A percentile compares a stretch with the other conserved stretches of the same genome.
These are phyloP conservation scores for Saccharomycopsis schoenii DNA, from an alignment of 805 yeast genomes.

Conservation along the genomic window DNA sequence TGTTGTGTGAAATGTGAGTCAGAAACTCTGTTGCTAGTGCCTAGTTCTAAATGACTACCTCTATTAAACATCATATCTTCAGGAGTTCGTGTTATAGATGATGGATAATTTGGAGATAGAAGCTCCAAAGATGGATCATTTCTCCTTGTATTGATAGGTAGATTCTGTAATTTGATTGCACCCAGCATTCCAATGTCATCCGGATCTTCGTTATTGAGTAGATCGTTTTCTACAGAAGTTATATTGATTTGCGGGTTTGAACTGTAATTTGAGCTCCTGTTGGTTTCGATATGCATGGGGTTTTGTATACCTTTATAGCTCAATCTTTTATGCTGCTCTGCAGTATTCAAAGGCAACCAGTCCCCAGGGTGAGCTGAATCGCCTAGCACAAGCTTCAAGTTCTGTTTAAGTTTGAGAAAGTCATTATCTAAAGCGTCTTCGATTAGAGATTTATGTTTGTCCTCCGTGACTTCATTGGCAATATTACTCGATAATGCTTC, in stretches of 20 bases:
- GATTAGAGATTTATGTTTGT: not conserved
- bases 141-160: conserved; percentile 7
- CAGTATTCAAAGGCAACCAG: not conserved
- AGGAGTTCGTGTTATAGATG: not conserved
- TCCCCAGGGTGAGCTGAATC: not conserved
- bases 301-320: not conserved
- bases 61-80: not conserved
- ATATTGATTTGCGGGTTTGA: not conserved
- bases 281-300: not conserved
- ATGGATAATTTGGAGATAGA: conserved; percentile 11
- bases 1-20: not conserved
- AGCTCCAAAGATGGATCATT: conserved; percentile 14
- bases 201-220: conserved; percentile 5
- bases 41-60: conserved; percentile 3
- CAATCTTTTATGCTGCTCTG: not conserved
- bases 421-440: not conserved
- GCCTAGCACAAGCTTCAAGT: not conserved
- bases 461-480: not conserved
- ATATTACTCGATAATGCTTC: not conserved
- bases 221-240: not conserved
- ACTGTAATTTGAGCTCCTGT: too few species aligned
- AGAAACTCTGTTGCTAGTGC: not conserved
- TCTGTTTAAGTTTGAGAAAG: not conserved
- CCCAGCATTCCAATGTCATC: not conserved
- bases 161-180: conserved; percentile 13